phyloP scores from a whole-genome alignment of 495 filamentous ascomycete species.

The Xylaria cubensis region DNA sequence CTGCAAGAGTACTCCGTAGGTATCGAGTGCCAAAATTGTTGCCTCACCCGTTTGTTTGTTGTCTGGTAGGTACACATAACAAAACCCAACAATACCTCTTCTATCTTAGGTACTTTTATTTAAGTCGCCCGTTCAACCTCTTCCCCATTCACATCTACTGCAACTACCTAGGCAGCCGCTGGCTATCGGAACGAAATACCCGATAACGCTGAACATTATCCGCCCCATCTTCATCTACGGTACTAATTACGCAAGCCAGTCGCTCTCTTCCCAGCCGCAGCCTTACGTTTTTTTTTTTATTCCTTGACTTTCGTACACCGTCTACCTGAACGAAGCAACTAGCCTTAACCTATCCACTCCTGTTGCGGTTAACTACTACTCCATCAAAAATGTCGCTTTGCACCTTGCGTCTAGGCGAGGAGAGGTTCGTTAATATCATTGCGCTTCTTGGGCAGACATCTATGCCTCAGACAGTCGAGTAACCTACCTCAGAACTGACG shows the following conservation, averaged over 20 bases:
- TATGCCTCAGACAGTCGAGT: background rate
- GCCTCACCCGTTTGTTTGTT: too few relatives aligned
- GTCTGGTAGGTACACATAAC: too few relatives aligned
- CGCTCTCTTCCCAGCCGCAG: slow-evolving; percentile 1
- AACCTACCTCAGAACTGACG: slow-evolving; percentile 1
- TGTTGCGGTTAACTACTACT: background rate
- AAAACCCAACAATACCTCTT: background rate
- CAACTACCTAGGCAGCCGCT: too few relatives aligned
- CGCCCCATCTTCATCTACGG: background rate
- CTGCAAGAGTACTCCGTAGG: too few relatives aligned
- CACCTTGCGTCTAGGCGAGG: slow-evolving; percentile 86
- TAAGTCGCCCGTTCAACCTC: background rate
- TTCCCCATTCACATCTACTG: background rate
- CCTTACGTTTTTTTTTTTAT: slow-evolving; percentile 10
- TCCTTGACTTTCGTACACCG: background rate
- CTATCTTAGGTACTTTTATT: background rate
- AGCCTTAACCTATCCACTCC: background rate
- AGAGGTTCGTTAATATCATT: slow-evolving; percentile 66
- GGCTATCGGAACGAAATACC: background rate
- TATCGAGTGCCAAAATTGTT: too few relatives aligned
- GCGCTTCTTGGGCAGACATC: background rate
- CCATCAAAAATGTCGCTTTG: slow-evolving; percentile 76
- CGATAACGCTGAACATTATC: background rate
- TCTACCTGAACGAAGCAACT: background rate
- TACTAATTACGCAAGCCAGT: background rate